Conservation (phyloP, 2,329 filamentous ascomycete genomes). For the Fusarium cyanostomum region DNA sequence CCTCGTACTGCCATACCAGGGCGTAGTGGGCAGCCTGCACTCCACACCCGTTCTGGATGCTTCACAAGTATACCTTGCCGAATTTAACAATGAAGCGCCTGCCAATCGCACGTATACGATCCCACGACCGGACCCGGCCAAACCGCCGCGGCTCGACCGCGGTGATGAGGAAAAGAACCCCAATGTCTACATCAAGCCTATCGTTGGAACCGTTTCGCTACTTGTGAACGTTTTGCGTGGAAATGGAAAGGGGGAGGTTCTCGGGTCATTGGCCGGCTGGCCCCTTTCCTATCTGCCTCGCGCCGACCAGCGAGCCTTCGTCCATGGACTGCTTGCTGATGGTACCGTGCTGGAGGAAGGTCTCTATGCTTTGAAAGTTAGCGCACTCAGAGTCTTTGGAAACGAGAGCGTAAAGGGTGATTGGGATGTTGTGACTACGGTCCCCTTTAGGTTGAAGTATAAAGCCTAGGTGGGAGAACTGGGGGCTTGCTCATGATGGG, state of each 20-base stretch:
- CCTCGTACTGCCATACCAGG: neutral
- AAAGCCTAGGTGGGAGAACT: neutral
- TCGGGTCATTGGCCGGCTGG: neutral
- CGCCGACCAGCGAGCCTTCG: neutral
- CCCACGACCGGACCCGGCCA: neutral
- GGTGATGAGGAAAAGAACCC: neutral
- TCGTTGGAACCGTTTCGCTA: neutral
- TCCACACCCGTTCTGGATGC: neutral
- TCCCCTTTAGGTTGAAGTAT: neutral
- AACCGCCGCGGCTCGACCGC: neutral
- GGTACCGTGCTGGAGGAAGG: neutral
- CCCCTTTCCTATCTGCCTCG: neutral
- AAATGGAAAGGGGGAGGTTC: neutral
- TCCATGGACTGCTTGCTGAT: neutral
- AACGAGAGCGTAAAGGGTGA: neutral
- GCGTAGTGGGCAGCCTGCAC: neutral
- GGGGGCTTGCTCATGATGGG: too few species aligned
- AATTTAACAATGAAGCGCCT: neutral
- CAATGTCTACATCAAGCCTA: neutral
- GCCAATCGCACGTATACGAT: neutral
- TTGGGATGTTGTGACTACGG: neutral
- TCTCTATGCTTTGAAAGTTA: neutral
- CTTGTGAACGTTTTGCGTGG: neutral
- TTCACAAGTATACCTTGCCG: neutral
- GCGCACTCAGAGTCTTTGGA: neutral